Conservation (phyloP, 768 basidiomycete genomes). For the Calocybe indica region DNA sequence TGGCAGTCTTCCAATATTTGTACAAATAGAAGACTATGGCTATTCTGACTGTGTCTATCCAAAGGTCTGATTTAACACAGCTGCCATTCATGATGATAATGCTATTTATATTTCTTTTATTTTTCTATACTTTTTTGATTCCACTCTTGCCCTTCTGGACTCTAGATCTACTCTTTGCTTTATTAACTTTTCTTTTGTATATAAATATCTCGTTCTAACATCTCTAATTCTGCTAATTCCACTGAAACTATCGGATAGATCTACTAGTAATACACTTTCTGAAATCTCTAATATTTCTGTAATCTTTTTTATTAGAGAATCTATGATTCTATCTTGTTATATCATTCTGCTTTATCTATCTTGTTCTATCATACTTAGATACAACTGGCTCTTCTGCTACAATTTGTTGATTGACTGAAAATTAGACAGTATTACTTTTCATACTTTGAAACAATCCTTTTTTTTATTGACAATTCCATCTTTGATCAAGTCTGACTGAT, state of each 20-base stretch:
- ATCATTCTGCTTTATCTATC: neutral
- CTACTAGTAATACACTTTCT: neutral
- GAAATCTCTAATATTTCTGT: neutral
- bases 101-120: neutral
- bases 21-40: neutral
- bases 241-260: neutral
- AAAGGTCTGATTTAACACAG: neutral
- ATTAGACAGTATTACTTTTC: conserved; percentile 3
- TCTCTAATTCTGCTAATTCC: neutral
- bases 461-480: neutral
- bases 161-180: neutral
- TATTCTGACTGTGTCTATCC: neutral
- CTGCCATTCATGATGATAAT: neutral
- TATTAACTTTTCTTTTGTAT: neutral
- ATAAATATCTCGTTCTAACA: neutral
- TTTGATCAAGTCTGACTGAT: neutral
- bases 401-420: conserved; percentile 1
- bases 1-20: neutral
- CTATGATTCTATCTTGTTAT: neutral
- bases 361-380: neutral
- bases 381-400: neutral
- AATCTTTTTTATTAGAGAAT: neutral
- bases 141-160: neutral
- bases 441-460: neutral
- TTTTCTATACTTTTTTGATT: neutral